Percentiles rank a stretch among this genome's conserved stretches.
Evolutionary conservation across 176 grass and related monocot genomes (phyloP).

Genomic region (Oryza punctata): DNA sequence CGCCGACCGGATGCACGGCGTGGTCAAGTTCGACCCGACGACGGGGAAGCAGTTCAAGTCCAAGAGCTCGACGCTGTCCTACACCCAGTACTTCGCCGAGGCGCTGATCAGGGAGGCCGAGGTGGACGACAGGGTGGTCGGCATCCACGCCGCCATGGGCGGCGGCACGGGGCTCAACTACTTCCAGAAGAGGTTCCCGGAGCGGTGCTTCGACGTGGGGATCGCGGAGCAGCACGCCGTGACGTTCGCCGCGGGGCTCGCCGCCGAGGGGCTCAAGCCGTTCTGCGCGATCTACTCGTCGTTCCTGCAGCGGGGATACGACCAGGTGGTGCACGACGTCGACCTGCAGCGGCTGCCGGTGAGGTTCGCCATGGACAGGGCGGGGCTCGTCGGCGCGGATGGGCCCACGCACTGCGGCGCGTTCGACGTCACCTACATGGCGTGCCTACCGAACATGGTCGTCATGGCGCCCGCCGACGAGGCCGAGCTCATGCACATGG

Average conservation of each 20-base stretch:
- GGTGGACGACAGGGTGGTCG: slow-evolving; percentile 70
- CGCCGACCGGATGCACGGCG: slow-evolving; percentile 91
- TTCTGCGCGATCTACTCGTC: slow-evolving; percentile 98
- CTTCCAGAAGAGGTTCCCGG: slow-evolving; percentile 88
- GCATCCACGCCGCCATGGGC: slow-evolving; percentile 95
- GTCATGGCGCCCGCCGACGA: slow-evolving; percentile 96
- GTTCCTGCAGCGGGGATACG: slow-evolving; percentile 95
- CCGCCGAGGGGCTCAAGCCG: slow-evolving; percentile 82
- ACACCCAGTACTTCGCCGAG: slow-evolving; percentile 93
- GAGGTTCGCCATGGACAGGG: slow-evolving; percentile 78
- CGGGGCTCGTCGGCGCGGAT: slow-evolving; percentile 88
- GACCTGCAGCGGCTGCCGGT: slow-evolving; percentile 90
- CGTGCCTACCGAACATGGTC: slow-evolving; percentile 95
- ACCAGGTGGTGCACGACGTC: slow-evolving; percentile 97
- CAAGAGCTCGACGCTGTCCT: slow-evolving; percentile 48
- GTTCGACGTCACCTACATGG: slow-evolving; percentile 93
- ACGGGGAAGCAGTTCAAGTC: slow-evolving; percentile 76
- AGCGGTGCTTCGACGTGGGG: slow-evolving; percentile 96
- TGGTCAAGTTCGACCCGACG: slow-evolving; percentile 75
- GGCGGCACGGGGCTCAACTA: slow-evolving; percentile 94
- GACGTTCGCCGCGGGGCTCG: slow-evolving; percentile 87
- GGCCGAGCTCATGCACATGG: slow-evolving; percentile 93
- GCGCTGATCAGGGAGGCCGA: slow-evolving; percentile 82
- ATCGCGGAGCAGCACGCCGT: slow-evolving; percentile 98
- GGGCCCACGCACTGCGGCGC: slow-evolving; percentile 95